Base-by-base conservation (phyloP, 2,329 filamentous ascomycete genomes). In the Stylonectria norvegica region DNA sequence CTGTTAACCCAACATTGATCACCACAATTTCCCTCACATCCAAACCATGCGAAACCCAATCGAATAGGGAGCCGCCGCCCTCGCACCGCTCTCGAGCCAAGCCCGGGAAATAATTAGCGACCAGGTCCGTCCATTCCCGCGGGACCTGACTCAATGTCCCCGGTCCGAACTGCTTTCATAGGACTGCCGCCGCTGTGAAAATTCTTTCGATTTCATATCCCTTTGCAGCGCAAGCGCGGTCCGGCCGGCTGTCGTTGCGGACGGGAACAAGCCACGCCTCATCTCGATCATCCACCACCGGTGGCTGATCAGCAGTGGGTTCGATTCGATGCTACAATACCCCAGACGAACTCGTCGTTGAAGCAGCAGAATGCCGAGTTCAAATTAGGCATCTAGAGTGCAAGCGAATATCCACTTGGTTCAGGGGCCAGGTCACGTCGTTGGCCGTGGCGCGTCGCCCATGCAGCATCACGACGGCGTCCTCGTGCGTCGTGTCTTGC, bases 101-200 rank as follows among this genome's bases (percentile, higher is more conserved):
- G n/a, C n/a, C n/a, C n/a, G n/a, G n/a, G n/a, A n/a, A n/a, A n/a
- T n/a, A n/a, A n/a, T n/a, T n/a, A n/a, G n/a, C n/a, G n/a, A n/a
- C n/a, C n/a, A n/a, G n/a, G n/a, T n/a, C n/a, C n/a, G n/a, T n/a
- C n/a, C n/a, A n/a, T n/a, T 7, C 22, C 22, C 22, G 22, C 22
- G 22, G 37, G 28, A 40, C 23, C 31, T 35, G 15, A 34, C 30
- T 28, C 12, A 12, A n/a, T n/a, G 18, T 27, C 15, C 31, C 14
- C 20, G 15, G 7, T 22, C n/a, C 33, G 9, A 31, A 12, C 23
- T 28, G 32, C 20, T n/a, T 20, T 25, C 29, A 34, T 34, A 16
- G n/a, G 5, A 29, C n/a, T 22, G 31, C 18, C 28, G n/a, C 27
- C 31, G n/a, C 22, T 15, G 18, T 23, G 32, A 45, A 38, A 42